Evolutionary conservation across 1,284 basidiomycete species (phyloP).

Genomic region (Papiliotrema fonsecae): DNA sequence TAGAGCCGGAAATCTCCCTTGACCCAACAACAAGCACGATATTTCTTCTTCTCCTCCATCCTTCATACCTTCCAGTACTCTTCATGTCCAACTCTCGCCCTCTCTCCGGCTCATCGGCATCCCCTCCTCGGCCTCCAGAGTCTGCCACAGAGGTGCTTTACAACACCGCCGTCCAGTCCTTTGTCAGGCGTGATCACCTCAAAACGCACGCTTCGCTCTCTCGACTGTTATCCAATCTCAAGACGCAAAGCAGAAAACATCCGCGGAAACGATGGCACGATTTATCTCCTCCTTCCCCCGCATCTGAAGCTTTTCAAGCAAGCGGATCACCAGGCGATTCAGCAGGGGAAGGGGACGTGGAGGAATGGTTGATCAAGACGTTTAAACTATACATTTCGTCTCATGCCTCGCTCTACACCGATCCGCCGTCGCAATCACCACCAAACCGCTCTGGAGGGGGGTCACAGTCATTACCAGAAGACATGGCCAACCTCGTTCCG

Average conservation of each 20-base stretch:
- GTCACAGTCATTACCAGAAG: constrained; percentile 6
- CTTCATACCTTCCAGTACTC: background rate
- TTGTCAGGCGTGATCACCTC: constrained; percentile 42
- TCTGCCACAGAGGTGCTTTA: constrained; percentile 34
- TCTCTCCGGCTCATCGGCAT: constrained; percentile 2
- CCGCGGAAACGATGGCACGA: constrained; percentile 9
- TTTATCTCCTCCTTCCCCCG: background rate
- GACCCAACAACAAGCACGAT: background rate
- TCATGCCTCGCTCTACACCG: constrained; percentile 34
- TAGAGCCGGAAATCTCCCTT: no score
- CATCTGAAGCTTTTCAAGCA: background rate
- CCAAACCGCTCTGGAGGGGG: background rate
- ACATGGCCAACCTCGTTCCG: constrained; percentile 20
- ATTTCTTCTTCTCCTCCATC: background rate
- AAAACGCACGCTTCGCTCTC: constrained; percentile 34
- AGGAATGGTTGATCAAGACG: constrained; percentile 38
- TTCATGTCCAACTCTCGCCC: background rate
- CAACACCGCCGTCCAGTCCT: constrained; percentile 44
- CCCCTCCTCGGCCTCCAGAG: constrained; percentile 17
- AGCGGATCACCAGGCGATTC: background rate
- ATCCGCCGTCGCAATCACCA: constrained; percentile 21
- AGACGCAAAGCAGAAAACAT: background rate
- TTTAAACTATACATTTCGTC: constrained; percentile 39
- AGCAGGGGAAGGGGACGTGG: constrained; percentile 3
- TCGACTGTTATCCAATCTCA: constrained; percentile 12